phyloP scores from a whole-genome alignment of 345 rosid genomes.

The Crucihimalaya himalaica region DNA sequence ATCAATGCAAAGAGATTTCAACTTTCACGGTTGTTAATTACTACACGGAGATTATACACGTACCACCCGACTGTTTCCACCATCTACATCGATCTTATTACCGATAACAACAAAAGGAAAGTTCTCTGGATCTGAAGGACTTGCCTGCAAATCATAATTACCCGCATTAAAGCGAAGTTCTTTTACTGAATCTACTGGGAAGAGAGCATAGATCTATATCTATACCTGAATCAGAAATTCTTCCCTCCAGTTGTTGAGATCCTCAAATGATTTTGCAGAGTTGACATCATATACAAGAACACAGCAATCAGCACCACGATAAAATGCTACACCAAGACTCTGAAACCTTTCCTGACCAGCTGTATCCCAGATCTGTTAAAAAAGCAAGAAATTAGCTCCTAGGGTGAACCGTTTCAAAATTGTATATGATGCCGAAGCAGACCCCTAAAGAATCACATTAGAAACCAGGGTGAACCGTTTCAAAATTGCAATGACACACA shows the following conservation, averaged over 20 bases:
- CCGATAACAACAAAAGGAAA: slow-evolving; percentile 90
- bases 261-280: slow-evolving; percentile 75
- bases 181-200: background rate
- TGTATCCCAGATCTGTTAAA: slow-evolving; percentile 81
- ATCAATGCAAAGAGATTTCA: background rate
- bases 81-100: slow-evolving; percentile 81
- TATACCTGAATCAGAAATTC: slow-evolving; percentile 86
- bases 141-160: slow-evolving; percentile 54
- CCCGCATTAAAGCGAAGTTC: background rate
- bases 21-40: background rate
- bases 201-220: background rate
- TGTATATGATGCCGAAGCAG: background rate
- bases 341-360: slow-evolving; percentile 96
- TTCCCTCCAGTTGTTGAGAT: slow-evolving; percentile 93
- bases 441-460: background rate
- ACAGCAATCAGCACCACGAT: slow-evolving; percentile 93
- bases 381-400: slow-evolving; percentile 4
- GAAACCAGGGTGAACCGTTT: background rate
- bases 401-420: no score
- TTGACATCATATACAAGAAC: slow-evolving; percentile 93
- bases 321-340: slow-evolving; percentile 90
- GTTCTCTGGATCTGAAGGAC: slow-evolving; percentile 87
- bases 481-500: background rate
- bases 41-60: slow-evolving; percentile 28
- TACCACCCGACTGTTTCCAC: slow-evolving; percentile 93